Percentiles rank a stretch among this genome's conserved stretches.
Conservation (phyloP, 805 yeast genomes). For the Yarrowia keelungensis region DNA sequence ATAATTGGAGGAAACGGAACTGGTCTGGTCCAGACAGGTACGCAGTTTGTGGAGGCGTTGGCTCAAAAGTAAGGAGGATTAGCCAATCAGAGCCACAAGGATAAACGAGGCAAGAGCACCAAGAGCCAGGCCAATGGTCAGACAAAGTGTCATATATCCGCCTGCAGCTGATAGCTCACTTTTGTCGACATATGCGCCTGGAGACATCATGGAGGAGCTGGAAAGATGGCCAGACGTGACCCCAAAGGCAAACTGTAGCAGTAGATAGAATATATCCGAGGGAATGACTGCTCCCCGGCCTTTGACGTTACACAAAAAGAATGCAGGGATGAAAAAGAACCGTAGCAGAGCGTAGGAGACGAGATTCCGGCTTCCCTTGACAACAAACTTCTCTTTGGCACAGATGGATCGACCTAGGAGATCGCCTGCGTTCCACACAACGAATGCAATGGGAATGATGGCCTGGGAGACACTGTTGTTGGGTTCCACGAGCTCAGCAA, state of each 20-base stretch:
- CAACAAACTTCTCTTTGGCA: constrained; percentile 56
- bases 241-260: constrained; percentile 80
- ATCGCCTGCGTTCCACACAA: constrained; percentile 92
- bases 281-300: constrained; percentile 51
- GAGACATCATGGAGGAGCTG: constrained; percentile 79
- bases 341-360: constrained; percentile 65
- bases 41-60: constrained; percentile 29
- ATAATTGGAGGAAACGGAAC: constrained; percentile 13
- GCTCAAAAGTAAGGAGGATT: constrained; percentile 8
- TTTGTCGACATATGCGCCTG: constrained; percentile 65
- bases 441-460: constrained; percentile 77
- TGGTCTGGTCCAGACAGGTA: constrained; percentile 19
- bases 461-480: constrained; percentile 46
- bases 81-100: constrained; percentile 53
- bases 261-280: constrained; percentile 71
- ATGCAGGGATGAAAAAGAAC: constrained; percentile 67
- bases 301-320: constrained; percentile 69
- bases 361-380: constrained; percentile 55
- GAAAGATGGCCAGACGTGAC: constrained; percentile 85
- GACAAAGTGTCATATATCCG: constrained; percentile 83
- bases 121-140: constrained; percentile 75
- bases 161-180: constrained; percentile 90
- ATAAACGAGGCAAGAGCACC: constrained; percentile 82
- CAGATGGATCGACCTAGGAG: constrained; percentile 76
- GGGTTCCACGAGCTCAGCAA: constrained; percentile 68